phyloP scores from a whole-genome alignment of 2,329 filamentous ascomycete species.

The Lasiodiplodia hormozganensis region DNA sequence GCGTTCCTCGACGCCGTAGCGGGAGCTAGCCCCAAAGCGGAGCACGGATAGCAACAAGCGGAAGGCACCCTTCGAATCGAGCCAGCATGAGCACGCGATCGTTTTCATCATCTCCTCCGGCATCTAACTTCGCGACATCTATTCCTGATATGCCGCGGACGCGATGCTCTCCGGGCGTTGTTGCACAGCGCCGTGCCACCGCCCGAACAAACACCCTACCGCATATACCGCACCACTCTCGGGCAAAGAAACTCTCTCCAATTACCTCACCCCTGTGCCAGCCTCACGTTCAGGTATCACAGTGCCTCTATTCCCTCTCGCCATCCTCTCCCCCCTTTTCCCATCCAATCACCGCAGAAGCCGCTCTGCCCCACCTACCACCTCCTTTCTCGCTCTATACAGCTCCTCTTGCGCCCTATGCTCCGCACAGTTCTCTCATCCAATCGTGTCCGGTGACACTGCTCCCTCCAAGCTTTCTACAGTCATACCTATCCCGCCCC shows the following conservation, averaged over 20 bases:
- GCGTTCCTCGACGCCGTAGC: background rate
- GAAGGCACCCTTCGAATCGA: background rate
- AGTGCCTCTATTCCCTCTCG: background rate
- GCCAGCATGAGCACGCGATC: background rate
- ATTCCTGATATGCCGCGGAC: background rate
- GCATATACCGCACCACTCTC: background rate
- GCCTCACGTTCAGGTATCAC: background rate
- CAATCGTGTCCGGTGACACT: background rate
- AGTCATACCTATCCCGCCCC: no score
- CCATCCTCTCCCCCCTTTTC: background rate
- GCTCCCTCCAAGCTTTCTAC: background rate
- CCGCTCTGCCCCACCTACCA: background rate
- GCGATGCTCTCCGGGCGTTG: background rate
- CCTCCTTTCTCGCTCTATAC: background rate
- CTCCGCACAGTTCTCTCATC: background rate
- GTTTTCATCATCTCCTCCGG: background rate
- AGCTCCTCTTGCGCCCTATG: background rate
- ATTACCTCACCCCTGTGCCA: background rate
- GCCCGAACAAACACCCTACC: background rate
- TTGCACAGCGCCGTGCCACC: background rate
- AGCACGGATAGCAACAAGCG: background rate
- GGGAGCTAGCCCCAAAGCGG: background rate
- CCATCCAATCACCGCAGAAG: background rate
- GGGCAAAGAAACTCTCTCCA: background rate
- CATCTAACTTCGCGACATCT: background rate